These are phyloP conservation scores for Dichotomopilus funicola DNA, from an alignment of 2,329 filamentous ascomycete species.

Conservation along the genomic window DNA sequence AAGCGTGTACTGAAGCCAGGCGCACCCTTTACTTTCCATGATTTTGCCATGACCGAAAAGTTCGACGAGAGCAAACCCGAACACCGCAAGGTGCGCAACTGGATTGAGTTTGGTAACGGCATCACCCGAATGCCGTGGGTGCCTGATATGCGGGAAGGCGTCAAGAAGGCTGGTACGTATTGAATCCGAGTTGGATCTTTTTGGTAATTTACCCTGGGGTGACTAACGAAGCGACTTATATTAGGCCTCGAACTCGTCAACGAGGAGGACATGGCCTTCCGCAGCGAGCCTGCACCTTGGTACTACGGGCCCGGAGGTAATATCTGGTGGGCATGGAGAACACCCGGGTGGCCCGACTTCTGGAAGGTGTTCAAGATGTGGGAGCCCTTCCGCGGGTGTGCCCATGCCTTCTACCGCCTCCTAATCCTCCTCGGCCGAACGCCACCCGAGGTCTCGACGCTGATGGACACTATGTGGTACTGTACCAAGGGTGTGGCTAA, in stretches of 20 bases:
- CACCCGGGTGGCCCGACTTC: constrained; percentile 18
- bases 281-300: constrained; percentile 61
- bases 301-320: constrained; percentile 41
- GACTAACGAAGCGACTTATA: neutral
- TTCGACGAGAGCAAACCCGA: constrained; percentile 63
- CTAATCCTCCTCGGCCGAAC: constrained; percentile 8
- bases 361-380: constrained; percentile 18
- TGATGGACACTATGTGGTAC: constrained; percentile 20
- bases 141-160: constrained; percentile 57
- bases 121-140: constrained; percentile 73
- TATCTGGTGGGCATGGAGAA: constrained; percentile 11
- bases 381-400: constrained; percentile 8
- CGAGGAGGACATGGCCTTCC: constrained; percentile 63
- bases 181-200: neutral
- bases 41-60: constrained; percentile 73
- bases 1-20: constrained; percentile 70
- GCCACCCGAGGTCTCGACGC: constrained; percentile 7
- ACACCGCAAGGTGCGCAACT: constrained; percentile 64
- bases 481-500: constrained; percentile 12
- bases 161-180: constrained; percentile 51
- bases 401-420: constrained; percentile 4
- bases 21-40: constrained; percentile 70
- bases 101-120: constrained; percentile 70
- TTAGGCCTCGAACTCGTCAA: constrained; percentile 56
- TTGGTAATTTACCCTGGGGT: neutral